Percentiles rank a stretch among this genome's conserved stretches.
Evolutionary conservation across 2,329 filamentous ascomycete species (phyloP).

Genomic region (Ophiostoma sp.): DNA sequence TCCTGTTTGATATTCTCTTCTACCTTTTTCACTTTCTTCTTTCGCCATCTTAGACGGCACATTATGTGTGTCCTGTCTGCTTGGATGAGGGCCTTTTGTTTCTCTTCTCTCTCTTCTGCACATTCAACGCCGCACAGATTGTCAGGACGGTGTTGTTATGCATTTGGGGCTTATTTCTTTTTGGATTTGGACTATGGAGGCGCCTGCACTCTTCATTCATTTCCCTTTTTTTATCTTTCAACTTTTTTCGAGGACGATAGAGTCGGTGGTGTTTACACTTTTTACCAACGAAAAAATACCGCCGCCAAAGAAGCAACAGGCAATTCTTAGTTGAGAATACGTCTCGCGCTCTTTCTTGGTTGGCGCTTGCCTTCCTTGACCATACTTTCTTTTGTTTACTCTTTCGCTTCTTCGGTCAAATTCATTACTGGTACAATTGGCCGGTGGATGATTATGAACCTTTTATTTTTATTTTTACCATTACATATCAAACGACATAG

Average conservation of each 20-base stretch:
- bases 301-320: not conserved
- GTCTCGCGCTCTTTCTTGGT: not conserved
- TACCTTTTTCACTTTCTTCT: slow-evolving; percentile 22
- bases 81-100: not conserved
- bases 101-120: slow-evolving; percentile 9
- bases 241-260: not conserved
- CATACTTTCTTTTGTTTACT: slow-evolving; percentile 18
- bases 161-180: not conserved
- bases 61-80: not conserved
- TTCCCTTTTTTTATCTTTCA: not conserved
- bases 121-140: slow-evolving; percentile 8
- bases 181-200: not conserved
- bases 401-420: slow-evolving; percentile 1
- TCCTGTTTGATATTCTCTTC: not conserved
- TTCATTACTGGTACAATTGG: not conserved
- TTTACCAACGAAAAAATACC: not conserved
- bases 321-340: not conserved
- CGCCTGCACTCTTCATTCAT: not conserved
- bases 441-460: no score
- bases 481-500: slow-evolving; percentile 14
- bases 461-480: not conserved
- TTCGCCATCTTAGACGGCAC: not conserved
- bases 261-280: not conserved
- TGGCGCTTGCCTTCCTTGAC: slow-evolving; percentile 2
- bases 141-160: not conserved